These are phyloP conservation scores for Coprinellus micaceus DNA, from an alignment of 768 basidiomycete species.

Conservation along the genomic window DNA sequence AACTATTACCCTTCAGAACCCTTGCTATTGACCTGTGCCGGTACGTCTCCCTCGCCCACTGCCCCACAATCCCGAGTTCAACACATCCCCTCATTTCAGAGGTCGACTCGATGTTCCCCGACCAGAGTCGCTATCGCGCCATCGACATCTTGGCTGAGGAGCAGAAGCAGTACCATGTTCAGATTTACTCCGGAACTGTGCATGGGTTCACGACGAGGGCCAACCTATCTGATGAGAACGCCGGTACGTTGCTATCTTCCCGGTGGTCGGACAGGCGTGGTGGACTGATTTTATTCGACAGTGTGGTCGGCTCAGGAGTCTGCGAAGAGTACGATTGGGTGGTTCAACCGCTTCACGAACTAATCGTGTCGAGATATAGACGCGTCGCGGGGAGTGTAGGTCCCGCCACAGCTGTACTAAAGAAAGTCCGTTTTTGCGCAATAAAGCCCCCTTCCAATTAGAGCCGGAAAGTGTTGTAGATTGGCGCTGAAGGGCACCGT, in stretches of 20 bases:
- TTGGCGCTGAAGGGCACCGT: no score
- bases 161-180: constrained; percentile 54
- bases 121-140: constrained; percentile 45
- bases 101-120: constrained; percentile 49
- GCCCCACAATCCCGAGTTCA: neutral
- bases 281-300: constrained; percentile 14
- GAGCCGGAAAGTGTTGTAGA: no score
- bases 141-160: constrained; percentile 51
- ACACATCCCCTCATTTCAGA: constrained; percentile 29
- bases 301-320: constrained; percentile 65
- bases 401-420: no score
- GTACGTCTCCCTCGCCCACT: constrained; percentile 21
- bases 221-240: constrained; percentile 36
- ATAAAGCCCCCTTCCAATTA: no score
- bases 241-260: constrained; percentile 25
- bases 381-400: no score
- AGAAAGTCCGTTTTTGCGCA: no score
- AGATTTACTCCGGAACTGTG: constrained; percentile 47
- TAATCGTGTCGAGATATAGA: no score
- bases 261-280: neutral
- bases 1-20: constrained; percentile 37
- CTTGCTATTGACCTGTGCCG: constrained; percentile 52
- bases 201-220: constrained; percentile 52
- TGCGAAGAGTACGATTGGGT: constrained; percentile 43
- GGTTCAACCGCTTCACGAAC: constrained; percentile 46